Evolutionary conservation across 2,329 filamentous ascomycete genomes (phyloP).

Genomic region (Fusarium miscanthi): DNA sequence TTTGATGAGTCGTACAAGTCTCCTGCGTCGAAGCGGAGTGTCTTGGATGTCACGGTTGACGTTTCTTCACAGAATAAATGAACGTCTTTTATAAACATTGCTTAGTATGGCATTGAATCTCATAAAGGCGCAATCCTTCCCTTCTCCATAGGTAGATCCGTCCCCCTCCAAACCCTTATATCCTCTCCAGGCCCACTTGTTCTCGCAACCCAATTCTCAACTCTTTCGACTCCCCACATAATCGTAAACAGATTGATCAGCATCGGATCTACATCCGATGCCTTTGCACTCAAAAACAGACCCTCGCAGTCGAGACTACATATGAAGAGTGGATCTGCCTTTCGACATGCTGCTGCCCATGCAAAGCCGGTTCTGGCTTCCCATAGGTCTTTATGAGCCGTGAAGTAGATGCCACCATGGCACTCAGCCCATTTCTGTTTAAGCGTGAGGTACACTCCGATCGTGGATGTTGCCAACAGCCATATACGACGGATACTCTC

Average conservation of each 20-base stretch:
- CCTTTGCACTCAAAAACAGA: slow-evolving; percentile 3
- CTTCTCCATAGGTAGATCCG: not conserved
- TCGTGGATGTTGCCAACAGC: slow-evolving; percentile 4
- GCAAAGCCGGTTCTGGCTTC: not conserved
- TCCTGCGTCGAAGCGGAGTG: not conserved
- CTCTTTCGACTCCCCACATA: slow-evolving; percentile 20
- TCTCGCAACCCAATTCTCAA: slow-evolving; percentile 17
- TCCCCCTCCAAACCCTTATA: not conserved
- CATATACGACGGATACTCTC: slow-evolving; percentile 15
- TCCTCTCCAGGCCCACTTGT: not conserved
- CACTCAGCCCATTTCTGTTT: slow-evolving; percentile 18
- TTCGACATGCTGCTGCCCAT: not conserved
- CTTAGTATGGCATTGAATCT: too few relatives aligned
- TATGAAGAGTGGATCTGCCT: not conserved
- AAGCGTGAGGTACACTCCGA: slow-evolving; percentile 1
- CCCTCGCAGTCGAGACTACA: slow-evolving; percentile 16
- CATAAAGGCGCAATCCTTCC: not conserved
- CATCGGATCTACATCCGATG: not conserved
- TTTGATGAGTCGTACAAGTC: slow-evolving; percentile 34
- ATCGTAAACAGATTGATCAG: slow-evolving; percentile 8
- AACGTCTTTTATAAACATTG: too few relatives aligned
- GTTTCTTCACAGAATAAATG: not conserved
- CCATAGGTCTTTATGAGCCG: not conserved
- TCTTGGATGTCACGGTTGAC: not conserved
- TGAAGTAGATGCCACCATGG: slow-evolving; percentile 4